A percentile compares a stretch with the other conserved stretches of the same genome.
Evolutionary conservation across 257 asterid genomes (phyloP).

Genomic region (Ocimum tenuiflorum): DNA sequence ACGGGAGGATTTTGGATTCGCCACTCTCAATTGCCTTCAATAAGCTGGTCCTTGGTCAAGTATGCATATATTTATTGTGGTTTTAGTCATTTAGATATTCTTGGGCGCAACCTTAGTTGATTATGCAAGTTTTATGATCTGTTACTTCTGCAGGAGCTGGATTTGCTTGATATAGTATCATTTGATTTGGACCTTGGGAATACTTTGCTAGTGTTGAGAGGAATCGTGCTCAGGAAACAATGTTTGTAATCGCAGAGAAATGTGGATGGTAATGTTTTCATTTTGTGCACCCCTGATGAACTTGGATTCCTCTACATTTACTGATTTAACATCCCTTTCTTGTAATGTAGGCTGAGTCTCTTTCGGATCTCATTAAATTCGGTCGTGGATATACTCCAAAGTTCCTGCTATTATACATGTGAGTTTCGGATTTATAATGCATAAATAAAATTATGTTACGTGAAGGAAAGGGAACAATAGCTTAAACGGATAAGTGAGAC

Average conservation of each 20-base stretch:
- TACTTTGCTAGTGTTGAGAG: conserved; percentile 85
- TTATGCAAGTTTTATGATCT: conserved; percentile 2
- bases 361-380: conserved; percentile 86
- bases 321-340: conserved; percentile 14
- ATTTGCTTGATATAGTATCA: conserved; percentile 74
- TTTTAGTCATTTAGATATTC: background rate
- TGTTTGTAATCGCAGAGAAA: conserved; percentile 74
- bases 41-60: conserved; percentile 82
- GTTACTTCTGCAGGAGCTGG: conserved; percentile 62
- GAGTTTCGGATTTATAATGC: conserved; percentile 9
- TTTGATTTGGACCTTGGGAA: conserved; percentile 78
- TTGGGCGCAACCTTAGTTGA: background rate
- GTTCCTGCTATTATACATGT: conserved; percentile 72
- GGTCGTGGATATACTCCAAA: conserved; percentile 98
- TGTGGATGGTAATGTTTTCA: conserved; percentile 70
- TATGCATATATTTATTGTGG: conserved; percentile 25
- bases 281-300: conserved; percentile 9
- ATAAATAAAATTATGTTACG: background rate
- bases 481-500: no score
- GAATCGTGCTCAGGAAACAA: conserved; percentile 63
- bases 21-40: conserved; percentile 79
- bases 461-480: background rate
- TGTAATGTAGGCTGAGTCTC: conserved; percentile 66
- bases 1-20: conserved; percentile 92
- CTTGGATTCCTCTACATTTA: conserved; percentile 2